Evolutionary conservation across 2,329 filamentous ascomycete species (phyloP), one percentile per base, ranked within the genome.

Genomic region (Colletotrichum musae): DNA sequence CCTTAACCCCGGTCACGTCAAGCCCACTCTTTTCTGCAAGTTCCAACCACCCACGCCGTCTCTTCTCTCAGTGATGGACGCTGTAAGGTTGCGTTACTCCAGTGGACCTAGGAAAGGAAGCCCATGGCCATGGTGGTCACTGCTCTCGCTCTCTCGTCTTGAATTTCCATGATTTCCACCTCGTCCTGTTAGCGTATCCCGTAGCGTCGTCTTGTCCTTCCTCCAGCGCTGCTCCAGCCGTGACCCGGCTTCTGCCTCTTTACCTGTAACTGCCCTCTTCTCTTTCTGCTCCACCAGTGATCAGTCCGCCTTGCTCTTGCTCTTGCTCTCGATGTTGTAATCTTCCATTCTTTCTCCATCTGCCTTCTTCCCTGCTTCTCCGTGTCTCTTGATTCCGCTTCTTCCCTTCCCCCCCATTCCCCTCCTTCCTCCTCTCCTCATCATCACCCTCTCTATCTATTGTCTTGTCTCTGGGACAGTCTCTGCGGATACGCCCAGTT

Each of bases 211-310:
- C 43, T 36, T 24, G 13, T 16, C 41, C 5, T 43, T 43, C 41
- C 15, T 43, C 13, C 41, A 43, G 41, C 15, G 41, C 36, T 9
- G 15, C 18, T 21, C n/a, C 41, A 66, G 48, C 56, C 28, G 41
- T 54, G 63, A 56, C 50, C 63, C 51, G 47, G 39, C 45, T 48
- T 50, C 48, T 54, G 41, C 54, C 54, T 69, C 47, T 66, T 52
- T 69, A 69, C 62, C 56, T 69, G 66, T 66, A 66, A 69, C 61
- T 41, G 43, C 48, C 51, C 66, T 65, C 56, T 13, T 10, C 24
- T 32, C 59, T 50, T 13, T 10, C 18, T 24, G 62, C 18, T 66
- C 56, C 66, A 66, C 61, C 62, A n/a, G 45, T 6, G 5, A 6
- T 4, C 5, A 32, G 32, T 36, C 32, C 32, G 32, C 32, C 32